Evolutionary conservation across 805 yeast genomes (phyloP).

Genomic region (Yamadazyma olivae): DNA sequence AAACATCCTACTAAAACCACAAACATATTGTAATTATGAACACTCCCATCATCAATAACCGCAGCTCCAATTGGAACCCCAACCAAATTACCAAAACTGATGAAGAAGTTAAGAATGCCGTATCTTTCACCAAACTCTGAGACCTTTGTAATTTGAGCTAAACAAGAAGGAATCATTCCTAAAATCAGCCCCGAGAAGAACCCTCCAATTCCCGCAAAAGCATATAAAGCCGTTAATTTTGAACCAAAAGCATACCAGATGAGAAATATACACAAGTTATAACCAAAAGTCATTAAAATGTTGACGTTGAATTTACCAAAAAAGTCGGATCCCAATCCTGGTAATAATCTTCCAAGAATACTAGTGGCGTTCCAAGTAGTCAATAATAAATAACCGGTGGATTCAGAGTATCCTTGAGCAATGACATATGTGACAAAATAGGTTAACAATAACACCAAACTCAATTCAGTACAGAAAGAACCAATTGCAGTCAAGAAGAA

Average conservation of each 20-base stretch:
- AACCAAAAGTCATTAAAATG: slow-evolving; percentile 26
- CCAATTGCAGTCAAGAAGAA: slow-evolving; percentile 27
- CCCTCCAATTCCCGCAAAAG: slow-evolving; percentile 33
- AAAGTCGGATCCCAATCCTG: slow-evolving; percentile 53
- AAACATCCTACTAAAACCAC: slow-evolving; percentile 30
- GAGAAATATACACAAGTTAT: slow-evolving; percentile 21
- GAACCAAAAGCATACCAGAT: slow-evolving; percentile 36
- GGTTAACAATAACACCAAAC: slow-evolving; percentile 49
- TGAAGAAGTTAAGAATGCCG: slow-evolving; percentile 28
- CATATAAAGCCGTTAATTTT: slow-evolving; percentile 21
- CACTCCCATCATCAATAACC: slow-evolving; percentile 23
- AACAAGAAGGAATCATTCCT: slow-evolving; percentile 44
- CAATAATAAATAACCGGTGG: slow-evolving; percentile 40
- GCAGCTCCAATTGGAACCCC: slow-evolving; percentile 29
- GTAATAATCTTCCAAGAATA: slow-evolving; percentile 51
- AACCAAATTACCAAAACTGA: slow-evolving; percentile 26
- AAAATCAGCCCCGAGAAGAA: slow-evolving; percentile 32
- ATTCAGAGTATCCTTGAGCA: slow-evolving; percentile 43
- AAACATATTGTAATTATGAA: slow-evolving; percentile 25
- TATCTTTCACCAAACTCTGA: slow-evolving; percentile 35
- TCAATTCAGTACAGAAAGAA: slow-evolving; percentile 46
- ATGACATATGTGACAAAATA: slow-evolving; percentile 59
- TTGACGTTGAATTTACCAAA: slow-evolving; percentile 53
- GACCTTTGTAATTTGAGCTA: slow-evolving; percentile 53
- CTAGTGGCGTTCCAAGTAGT: slow-evolving; percentile 48